phyloP scores from a whole-genome alignment of 202 grass and related monocot genomes.

The Musa balbisiana region DNA sequence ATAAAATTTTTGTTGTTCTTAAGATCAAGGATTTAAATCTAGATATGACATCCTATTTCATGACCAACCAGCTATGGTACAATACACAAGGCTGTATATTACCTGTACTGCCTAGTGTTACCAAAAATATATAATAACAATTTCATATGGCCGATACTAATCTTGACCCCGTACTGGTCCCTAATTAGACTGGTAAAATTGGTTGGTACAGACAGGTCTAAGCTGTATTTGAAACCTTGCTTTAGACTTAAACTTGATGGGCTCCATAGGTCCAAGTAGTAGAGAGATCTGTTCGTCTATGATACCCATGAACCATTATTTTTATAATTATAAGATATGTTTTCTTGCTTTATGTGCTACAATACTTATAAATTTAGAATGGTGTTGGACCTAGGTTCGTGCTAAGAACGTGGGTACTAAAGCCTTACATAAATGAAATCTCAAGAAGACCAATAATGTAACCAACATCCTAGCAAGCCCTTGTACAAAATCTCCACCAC shows the following conservation, averaged over 20 bases:
- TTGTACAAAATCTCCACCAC: no score
- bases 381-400: neutral
- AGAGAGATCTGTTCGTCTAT: neutral
- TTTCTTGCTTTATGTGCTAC: neutral
- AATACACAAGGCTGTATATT: no score
- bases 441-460: neutral
- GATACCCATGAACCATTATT: neutral
- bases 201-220: no score
- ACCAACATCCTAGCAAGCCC: no score
- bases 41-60: neutral
- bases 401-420: neutral
- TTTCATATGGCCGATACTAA: no score
- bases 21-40: neutral
- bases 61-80: no score
- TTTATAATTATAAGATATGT: neutral
- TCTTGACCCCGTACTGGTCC: no score
- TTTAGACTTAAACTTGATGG: no score
- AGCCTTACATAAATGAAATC: neutral
- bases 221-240: no score
- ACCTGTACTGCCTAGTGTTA: no score
- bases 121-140: no score
- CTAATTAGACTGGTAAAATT: no score
- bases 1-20: neutral
- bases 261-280: neutral
- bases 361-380: neutral